These are phyloP conservation scores for Tolypocladium album DNA, from an alignment of 2,329 filamentous ascomycete species.

Conservation along the genomic window DNA sequence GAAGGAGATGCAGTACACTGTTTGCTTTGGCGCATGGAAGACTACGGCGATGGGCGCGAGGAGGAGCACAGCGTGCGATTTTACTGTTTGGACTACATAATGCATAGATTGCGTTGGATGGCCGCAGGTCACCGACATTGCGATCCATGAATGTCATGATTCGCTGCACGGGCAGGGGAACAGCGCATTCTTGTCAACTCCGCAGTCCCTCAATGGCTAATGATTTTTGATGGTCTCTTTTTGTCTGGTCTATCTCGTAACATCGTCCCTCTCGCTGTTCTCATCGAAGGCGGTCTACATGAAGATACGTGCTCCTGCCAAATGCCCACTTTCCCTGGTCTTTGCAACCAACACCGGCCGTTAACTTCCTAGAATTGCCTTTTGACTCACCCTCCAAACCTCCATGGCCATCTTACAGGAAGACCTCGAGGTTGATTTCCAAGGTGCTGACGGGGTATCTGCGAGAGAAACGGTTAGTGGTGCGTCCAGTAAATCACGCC, in stretches of 20 bases:
- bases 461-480: background rate
- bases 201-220: background rate
- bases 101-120: background rate
- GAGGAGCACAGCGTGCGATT: background rate
- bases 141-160: background rate
- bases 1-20: background rate
- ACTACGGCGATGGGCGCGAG: background rate
- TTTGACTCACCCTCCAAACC: background rate
- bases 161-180: background rate
- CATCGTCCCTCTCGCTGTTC: slow-evolving; percentile 9
- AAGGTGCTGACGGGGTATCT: slow-evolving; percentile 87
- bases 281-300: background rate
- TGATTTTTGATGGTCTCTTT: slow-evolving; percentile 2
- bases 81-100: background rate
- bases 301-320: background rate
- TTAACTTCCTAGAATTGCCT: background rate
- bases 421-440: slow-evolving; percentile 89
- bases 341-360: background rate
- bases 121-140: background rate
- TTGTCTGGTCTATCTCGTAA: slow-evolving; percentile 15
- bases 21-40: background rate
- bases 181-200: background rate
- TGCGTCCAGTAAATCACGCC: background rate
- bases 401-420: slow-evolving; percentile 48
- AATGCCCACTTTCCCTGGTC: background rate